These are phyloP conservation scores for Friedmanniomyces endolithicus DNA, from an alignment of 495 filamentous ascomycete species.

Conservation along the genomic window DNA sequence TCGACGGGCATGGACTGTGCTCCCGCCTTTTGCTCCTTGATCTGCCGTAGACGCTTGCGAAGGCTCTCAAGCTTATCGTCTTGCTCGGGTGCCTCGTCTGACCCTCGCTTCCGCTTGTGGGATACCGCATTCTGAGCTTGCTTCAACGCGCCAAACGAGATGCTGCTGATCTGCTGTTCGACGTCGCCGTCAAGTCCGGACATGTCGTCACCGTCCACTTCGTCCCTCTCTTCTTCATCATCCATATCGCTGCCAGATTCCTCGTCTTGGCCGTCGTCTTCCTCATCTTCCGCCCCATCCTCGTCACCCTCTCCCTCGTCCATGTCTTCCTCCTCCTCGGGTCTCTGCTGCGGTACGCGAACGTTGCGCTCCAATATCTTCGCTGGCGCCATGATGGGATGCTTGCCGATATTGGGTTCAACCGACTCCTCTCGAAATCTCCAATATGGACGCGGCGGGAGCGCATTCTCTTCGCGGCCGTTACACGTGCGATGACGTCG, in stretches of 20 bases:
- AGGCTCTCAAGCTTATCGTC: conserved; percentile 27
- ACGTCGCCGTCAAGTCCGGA: conserved; percentile 9
- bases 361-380: conserved; percentile 10
- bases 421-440: neutral
- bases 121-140: conserved; percentile 65
- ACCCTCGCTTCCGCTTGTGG: conserved; percentile 37
- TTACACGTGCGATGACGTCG: no score
- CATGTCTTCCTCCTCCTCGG: neutral
- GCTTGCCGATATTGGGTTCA: no score
- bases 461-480: neutral
- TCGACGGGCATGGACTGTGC: no score
- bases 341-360: neutral
- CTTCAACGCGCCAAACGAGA: conserved; percentile 81
- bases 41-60: conserved; percentile 22
- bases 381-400: conserved; percentile 6
- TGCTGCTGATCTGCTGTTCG: conserved; percentile 29
- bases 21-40: conserved; percentile 19
- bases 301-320: neutral
- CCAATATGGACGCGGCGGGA: neutral
- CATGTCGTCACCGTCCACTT: conserved; percentile 22
- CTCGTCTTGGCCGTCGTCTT: conserved; percentile 17
- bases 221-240: neutral
- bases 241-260: conserved; percentile 12
- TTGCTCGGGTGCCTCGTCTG: conserved; percentile 23
- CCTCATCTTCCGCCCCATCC: neutral